A percentile compares a stretch with the other conserved stretches of the same genome.
These are phyloP conservation scores for Phalaenopsis equestris DNA, from an alignment of 106 monocot species.

Conservation along the genomic window DNA sequence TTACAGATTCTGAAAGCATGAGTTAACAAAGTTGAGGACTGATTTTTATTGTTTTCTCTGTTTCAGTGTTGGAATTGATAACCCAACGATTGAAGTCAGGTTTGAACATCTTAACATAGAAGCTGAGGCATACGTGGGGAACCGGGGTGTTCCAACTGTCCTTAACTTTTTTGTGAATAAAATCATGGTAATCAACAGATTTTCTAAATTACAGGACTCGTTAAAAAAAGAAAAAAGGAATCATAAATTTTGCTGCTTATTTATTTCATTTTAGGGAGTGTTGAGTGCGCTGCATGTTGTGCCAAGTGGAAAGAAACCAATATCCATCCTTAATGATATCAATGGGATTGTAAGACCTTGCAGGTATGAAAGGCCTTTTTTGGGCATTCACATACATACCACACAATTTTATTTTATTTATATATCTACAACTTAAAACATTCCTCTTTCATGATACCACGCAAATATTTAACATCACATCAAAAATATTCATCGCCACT, in stretches of 20 bases:
- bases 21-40: neutral
- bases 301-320: conserved; percentile 20
- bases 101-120: conserved; percentile 36
- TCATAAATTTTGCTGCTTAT: neutral
- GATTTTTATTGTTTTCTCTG: neutral
- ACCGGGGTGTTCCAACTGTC: conserved; percentile 35
- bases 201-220: neutral
- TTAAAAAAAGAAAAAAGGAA: neutral
- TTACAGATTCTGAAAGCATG: neutral
- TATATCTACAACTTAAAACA: no score
- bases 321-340: conserved; percentile 21
- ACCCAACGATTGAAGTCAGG: conserved; percentile 51
- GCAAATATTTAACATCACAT: no score
- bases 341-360: conserved; percentile 10
- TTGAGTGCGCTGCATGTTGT: conserved; percentile 23
- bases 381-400: no score
- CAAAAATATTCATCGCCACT: no score
- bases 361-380: neutral
- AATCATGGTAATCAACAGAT: conserved; percentile 20
- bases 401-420: no score
- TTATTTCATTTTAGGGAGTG: conserved; percentile 14
- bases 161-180: conserved; percentile 30
- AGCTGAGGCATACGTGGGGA: conserved; percentile 38
- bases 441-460: no score
- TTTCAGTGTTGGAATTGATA: conserved; percentile 48